Conservation (phyloP, 2,329 filamentous ascomycete species). For the Ceratocystiopsis sp. region DNA sequence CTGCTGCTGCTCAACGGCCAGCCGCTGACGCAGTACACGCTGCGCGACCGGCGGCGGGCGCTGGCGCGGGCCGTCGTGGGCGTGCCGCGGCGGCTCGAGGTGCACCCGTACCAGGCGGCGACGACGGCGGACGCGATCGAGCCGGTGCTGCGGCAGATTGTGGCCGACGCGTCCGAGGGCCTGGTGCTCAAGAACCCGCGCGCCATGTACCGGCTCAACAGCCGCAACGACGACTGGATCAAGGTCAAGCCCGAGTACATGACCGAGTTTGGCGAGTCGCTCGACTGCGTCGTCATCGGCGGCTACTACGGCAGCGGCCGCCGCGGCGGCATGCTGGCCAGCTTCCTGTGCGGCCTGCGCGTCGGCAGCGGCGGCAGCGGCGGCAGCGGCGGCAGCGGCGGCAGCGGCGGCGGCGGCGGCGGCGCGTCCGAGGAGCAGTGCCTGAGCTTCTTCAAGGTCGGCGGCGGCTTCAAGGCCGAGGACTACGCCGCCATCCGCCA, state of each 20-base stretch:
- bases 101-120: slow-evolving; percentile 56
- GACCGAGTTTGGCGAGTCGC: slow-evolving; percentile 83
- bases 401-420: too few species aligned
- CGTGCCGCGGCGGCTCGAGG: slow-evolving; percentile 62
- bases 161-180: slow-evolving; percentile 77
- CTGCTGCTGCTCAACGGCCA: slow-evolving; percentile 76
- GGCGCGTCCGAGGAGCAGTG: too few species aligned
- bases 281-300: slow-evolving; percentile 79
- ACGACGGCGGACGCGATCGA: slow-evolving; percentile 59
- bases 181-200: slow-evolving; percentile 86
- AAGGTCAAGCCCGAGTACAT: slow-evolving; percentile 99
- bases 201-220: slow-evolving; percentile 72
- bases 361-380: slow-evolving; percentile 47
- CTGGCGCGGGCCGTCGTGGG: slow-evolving; percentile 53
- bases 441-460: slow-evolving; percentile 94
- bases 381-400: too few species aligned
- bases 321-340: slow-evolving; percentile 67
- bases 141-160: slow-evolving; percentile 59
- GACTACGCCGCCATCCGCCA: slow-evolving; percentile 77
- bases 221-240: slow-evolving; percentile 90
- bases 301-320: slow-evolving; percentile 84
- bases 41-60: slow-evolving; percentile 63
- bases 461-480: slow-evolving; percentile 72
- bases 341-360: slow-evolving; percentile 77
- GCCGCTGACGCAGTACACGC: slow-evolving; percentile 62